A percentile compares a stretch with the other conserved stretches of the same genome.
phyloP scores from a whole-genome alignment of 1,139 yeast genomes.

The Williopsis jadinii region DNA sequence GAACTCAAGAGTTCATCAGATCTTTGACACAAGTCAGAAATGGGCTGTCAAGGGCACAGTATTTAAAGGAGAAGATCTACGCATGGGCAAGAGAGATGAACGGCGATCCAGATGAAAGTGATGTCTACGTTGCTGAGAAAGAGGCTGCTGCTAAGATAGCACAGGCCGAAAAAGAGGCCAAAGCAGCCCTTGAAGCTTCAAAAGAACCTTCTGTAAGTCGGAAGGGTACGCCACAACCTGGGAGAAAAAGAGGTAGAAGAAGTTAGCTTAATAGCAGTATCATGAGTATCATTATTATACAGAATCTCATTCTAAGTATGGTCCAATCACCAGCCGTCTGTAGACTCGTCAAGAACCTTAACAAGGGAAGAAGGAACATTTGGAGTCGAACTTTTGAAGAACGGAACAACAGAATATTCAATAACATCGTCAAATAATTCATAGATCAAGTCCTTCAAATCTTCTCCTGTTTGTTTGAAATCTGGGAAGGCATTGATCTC shows the following conservation, averaged over 20 bases:
- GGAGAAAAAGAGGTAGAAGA: constrained; percentile 13
- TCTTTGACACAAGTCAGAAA: constrained; percentile 64
- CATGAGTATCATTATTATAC: too few relatives aligned
- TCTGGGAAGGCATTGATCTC: constrained; percentile 96
- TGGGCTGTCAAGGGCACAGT: constrained; percentile 72
- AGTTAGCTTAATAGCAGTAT: too few relatives aligned
- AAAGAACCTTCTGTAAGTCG: constrained; percentile 5
- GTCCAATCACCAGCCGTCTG: constrained; percentile 25
- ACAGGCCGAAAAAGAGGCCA: constrained; percentile 11
- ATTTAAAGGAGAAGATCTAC: constrained; percentile 59
- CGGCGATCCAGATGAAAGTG: constrained; percentile 48
- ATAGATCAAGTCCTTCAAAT: constrained; percentile 56
- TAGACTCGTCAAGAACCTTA: constrained; percentile 32
- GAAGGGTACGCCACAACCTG: constrained; percentile 12
- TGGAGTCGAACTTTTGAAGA: constrained; percentile 21
- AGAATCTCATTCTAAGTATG: neutral
- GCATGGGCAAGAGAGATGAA: constrained; percentile 85
- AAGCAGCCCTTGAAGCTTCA: constrained; percentile 6
- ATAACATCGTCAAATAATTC: constrained; percentile 49
- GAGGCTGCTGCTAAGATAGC: constrained; percentile 12
- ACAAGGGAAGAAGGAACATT: constrained; percentile 22
- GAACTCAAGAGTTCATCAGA: constrained; percentile 85
- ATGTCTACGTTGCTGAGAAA: constrained; percentile 18
- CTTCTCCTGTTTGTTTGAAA: constrained; percentile 88
- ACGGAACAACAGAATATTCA: constrained; percentile 33